Percentiles rank a stretch among this genome's conserved stretches.
These are phyloP conservation scores for Porodaedalea pini DNA, from an alignment of 1,284 basidiomycete genomes.

Conservation along the genomic window DNA sequence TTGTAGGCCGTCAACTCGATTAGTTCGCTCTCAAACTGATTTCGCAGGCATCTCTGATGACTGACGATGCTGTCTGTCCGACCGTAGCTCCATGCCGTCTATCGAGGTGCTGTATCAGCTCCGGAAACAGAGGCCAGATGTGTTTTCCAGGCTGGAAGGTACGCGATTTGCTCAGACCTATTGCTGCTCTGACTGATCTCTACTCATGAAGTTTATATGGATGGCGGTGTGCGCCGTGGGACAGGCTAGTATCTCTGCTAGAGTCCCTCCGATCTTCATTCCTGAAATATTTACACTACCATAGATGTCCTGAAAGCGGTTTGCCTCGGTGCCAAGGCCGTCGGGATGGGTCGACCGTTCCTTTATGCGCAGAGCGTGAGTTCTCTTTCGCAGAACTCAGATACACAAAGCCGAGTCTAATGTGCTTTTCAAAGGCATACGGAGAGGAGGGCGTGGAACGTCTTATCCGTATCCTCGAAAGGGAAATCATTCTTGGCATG, in stretches of 20 bases:
- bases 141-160: constrained; percentile 74
- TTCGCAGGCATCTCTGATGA: no score
- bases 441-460: constrained; percentile 80
- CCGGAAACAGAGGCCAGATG: constrained; percentile 65
- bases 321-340: constrained; percentile 86
- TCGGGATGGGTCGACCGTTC: constrained; percentile 87
- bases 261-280: background rate
- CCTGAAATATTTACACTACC: background rate
- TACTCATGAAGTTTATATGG: constrained; percentile 69
- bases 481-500: constrained; percentile 83
- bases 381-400: constrained; percentile 2
- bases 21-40: constrained; percentile 46
- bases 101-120: constrained; percentile 76
- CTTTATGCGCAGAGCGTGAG: constrained; percentile 86
- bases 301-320: constrained; percentile 86
- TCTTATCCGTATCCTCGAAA: constrained; percentile 67
- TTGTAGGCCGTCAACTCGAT: constrained; percentile 73
- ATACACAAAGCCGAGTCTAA: constrained; percentile 14
- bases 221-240: constrained; percentile 83
- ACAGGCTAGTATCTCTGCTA: constrained; percentile 48
- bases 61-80: background rate
- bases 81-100: constrained; percentile 60
- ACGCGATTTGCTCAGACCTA: constrained; percentile 1
- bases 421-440: constrained; percentile 59
- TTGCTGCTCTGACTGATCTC: background rate